Evolutionary conservation across 306 rosid genomes (phyloP).

Genomic region (Trifolium fragiferum): DNA sequence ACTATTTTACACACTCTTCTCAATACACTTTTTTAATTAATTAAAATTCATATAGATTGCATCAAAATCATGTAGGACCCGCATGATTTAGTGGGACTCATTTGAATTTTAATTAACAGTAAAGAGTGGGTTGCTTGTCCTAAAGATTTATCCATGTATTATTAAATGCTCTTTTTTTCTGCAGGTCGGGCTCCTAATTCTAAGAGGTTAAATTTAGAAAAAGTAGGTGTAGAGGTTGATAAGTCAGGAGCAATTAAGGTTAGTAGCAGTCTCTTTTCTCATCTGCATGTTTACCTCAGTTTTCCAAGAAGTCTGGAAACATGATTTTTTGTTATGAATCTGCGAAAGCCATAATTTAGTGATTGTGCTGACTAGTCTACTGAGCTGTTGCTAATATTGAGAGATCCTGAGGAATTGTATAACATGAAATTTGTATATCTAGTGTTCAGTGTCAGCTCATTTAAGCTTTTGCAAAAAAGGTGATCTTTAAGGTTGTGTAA

Average conservation of each 20-base stretch:
- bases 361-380: not conserved
- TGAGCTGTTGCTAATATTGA: not conserved
- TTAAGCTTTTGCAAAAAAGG: not conserved
- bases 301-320: slow-evolving; percentile 17
- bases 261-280: slow-evolving; percentile 13
- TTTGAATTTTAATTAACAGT: not conserved
- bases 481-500: not conserved
- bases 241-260: slow-evolving; percentile 82
- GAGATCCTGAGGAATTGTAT: not conserved
- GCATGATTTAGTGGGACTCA: not conserved
- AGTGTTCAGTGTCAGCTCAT: not conserved
- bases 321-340: not conserved
- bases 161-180: slow-evolving; percentile 29
- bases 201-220: slow-evolving; percentile 87
- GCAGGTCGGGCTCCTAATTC: slow-evolving; percentile 89
- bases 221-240: slow-evolving; percentile 82
- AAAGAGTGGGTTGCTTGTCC: not conserved
- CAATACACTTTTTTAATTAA: not conserved
- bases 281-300: slow-evolving; percentile 25
- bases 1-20: not conserved
- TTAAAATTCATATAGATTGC: not conserved
- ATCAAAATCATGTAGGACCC: not conserved
- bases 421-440: slow-evolving; percentile 7
- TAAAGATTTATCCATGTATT: not conserved
- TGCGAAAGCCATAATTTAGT: not conserved